These are phyloP conservation scores for Chara braunii DNA, from an alignment of 139 green algal species.

Conservation along the genomic window DNA sequence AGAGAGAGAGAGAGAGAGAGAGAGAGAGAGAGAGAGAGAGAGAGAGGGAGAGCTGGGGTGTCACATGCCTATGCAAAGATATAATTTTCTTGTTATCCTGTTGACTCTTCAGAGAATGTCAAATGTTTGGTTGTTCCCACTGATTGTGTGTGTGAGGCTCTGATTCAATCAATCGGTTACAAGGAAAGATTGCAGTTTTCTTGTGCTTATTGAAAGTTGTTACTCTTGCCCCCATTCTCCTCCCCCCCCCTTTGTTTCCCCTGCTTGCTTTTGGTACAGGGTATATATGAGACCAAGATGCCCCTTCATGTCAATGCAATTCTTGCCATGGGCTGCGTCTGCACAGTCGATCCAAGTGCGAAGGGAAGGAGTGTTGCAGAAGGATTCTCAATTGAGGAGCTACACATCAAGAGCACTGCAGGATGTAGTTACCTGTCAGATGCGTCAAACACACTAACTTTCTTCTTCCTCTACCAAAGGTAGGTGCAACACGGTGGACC, in stretches of 20 bases:
- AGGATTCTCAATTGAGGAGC: slow-evolving; percentile 58
- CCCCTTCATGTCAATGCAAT: slow-evolving; percentile 54
- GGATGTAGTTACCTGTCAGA: slow-evolving; percentile 60
- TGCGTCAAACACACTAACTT: slow-evolving; percentile 46
- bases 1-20: no score
- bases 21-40: no score
- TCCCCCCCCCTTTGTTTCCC: not conserved
- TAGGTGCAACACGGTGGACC: slow-evolving; percentile 20
- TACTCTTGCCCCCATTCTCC: not conserved
- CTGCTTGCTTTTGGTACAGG: slow-evolving; percentile 17
- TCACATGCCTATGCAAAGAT: no score
- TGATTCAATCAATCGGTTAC: no score
- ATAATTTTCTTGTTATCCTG: no score
- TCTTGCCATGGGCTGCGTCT: slow-evolving; percentile 67
- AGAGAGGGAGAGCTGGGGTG: no score
- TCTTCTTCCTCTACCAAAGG: slow-evolving; percentile 62
- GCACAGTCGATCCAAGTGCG: slow-evolving; percentile 44
- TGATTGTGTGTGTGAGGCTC: no score
- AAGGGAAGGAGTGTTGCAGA: slow-evolving; percentile 9
- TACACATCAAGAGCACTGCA: slow-evolving; percentile 57
- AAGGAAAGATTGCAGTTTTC: not conserved
- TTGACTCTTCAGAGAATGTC: no score
- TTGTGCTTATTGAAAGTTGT: not conserved
- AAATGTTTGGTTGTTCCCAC: no score
- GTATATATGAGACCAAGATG: slow-evolving; percentile 70